A percentile compares a stretch with the other conserved stretches of the same genome.
Evolutionary conservation across 345 rosid species (phyloP).

Genomic region (Rhodomyrtus tomentosa): DNA sequence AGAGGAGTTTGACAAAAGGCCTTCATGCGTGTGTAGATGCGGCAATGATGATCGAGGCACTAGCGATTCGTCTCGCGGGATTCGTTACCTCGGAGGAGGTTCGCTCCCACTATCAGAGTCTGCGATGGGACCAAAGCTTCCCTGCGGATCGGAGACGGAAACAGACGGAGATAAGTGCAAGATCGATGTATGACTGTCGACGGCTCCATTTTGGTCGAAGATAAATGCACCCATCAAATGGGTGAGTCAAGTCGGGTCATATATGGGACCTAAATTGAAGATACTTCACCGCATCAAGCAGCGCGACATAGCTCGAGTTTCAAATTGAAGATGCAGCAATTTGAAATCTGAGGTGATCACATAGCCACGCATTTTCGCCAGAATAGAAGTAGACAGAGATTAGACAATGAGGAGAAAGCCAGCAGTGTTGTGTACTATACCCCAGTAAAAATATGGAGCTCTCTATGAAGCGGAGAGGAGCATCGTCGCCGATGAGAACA

Average conservation of each 20-base stretch:
- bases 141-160: conserved; percentile 9
- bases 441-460: conserved; percentile 22
- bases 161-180: neutral
- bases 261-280: no score
- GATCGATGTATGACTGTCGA: neutral
- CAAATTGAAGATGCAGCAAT: neutral
- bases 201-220: neutral
- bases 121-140: conserved; percentile 22
- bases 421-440: neutral
- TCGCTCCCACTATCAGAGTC: conserved; percentile 34
- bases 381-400: neutral
- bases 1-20: neutral
- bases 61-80: neutral
- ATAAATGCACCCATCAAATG: no score
- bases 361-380: neutral
- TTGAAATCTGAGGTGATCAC: neutral
- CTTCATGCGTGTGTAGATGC: neutral
- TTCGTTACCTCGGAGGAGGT: conserved; percentile 25
- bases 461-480: conserved; percentile 23
- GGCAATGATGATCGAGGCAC: neutral
- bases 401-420: neutral
- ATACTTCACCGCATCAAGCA: neutral
- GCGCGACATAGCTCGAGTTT: neutral
- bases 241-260: no score
- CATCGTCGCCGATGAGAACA: conserved; percentile 17